Evolutionary conservation across 805 yeast genomes (phyloP).

Genomic region (Kurtzmaniella cleridarum): DNA sequence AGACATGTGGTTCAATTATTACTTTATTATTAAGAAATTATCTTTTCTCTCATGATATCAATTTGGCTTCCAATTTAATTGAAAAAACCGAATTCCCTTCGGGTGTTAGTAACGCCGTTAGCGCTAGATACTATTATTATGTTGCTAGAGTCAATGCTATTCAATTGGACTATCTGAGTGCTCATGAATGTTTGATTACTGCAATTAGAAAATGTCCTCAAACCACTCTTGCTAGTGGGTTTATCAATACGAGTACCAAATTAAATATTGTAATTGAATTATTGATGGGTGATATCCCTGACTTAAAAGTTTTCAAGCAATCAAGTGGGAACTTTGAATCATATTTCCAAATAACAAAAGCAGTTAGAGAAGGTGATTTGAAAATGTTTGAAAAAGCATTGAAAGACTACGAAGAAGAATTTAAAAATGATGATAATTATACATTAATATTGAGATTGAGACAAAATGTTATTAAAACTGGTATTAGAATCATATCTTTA

Average conservation of each 20-base stretch:
- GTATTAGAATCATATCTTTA: constrained; percentile 86
- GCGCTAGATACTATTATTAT: constrained; percentile 88
- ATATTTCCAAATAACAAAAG: constrained; percentile 80
- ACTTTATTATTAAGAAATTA: constrained; percentile 83
- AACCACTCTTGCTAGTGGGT: constrained; percentile 77
- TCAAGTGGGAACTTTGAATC: constrained; percentile 56
- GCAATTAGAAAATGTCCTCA: constrained; percentile 97
- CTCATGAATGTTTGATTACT: constrained; percentile 85
- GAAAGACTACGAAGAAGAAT: constrained; percentile 51
- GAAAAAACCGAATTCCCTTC: constrained; percentile 87
- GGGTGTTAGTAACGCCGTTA: constrained; percentile 78
- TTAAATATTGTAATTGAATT: constrained; percentile 83
- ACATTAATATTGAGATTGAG: constrained; percentile 84
- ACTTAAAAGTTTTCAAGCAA: constrained; percentile 68
- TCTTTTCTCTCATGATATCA: constrained; percentile 70
- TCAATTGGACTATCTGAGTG: constrained; percentile 87
- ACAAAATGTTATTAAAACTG: constrained; percentile 96
- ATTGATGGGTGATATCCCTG: constrained; percentile 96
- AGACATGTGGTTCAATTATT: constrained; percentile 82
- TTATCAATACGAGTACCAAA: constrained; percentile 84
- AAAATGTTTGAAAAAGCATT: constrained; percentile 71
- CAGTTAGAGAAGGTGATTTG: constrained; percentile 90
- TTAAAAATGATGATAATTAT: constrained; percentile 74
- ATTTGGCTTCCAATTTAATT: constrained; percentile 83
- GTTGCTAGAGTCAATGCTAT: constrained; percentile 86